phyloP scores from a whole-genome alignment of 495 filamentous ascomycete species.

The Lasiosphaeris hirsuta region DNA sequence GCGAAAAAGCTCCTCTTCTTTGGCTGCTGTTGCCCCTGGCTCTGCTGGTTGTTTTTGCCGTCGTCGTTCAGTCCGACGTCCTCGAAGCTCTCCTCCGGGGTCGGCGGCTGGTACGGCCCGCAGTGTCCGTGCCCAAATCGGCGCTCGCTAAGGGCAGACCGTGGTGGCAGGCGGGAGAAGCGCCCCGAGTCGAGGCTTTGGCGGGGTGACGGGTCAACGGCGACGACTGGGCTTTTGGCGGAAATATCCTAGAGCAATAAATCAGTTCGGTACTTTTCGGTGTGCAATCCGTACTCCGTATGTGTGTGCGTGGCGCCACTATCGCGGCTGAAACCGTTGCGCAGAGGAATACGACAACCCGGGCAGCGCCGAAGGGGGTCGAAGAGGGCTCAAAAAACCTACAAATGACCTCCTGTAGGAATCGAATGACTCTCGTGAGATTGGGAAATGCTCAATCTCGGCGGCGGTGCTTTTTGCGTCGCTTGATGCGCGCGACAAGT shows the following conservation, averaged over 20 bases:
- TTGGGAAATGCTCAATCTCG: slow-evolving; percentile 91
- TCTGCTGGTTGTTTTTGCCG: slow-evolving; percentile 40
- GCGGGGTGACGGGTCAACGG: slow-evolving; percentile 58
- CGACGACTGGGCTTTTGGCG: slow-evolving; percentile 73
- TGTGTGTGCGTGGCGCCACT: neutral
- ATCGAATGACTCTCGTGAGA: slow-evolving; percentile 96
- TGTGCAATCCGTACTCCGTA: neutral
- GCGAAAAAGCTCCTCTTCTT: slow-evolving; percentile 85
- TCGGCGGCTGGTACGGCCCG: slow-evolving; percentile 39
- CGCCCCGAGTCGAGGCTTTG: slow-evolving; percentile 74
- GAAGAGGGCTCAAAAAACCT: slow-evolving; percentile 33
- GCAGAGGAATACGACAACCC: neutral
- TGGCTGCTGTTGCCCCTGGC: slow-evolving; percentile 38
- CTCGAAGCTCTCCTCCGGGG: slow-evolving; percentile 70
- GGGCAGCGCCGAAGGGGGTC: neutral
- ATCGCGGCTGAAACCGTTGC: neutral
- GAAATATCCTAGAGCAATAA: slow-evolving; percentile 73
- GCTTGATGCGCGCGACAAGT: slow-evolving; percentile 64
- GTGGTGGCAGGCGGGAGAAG: slow-evolving; percentile 54
- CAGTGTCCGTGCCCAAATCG: slow-evolving; percentile 40
- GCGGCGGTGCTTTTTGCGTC: slow-evolving; percentile 65
- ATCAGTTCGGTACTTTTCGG: neutral
- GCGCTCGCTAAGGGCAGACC: slow-evolving; percentile 50
- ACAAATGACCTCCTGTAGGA: slow-evolving; percentile 97
- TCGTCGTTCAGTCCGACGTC: slow-evolving; percentile 84